Percentiles rank a stretch among this genome's conserved stretches.
These are phyloP conservation scores for Plectosphaerella plurivora DNA, from an alignment of 2,329 filamentous ascomycete species.

Conservation along the genomic window DNA sequence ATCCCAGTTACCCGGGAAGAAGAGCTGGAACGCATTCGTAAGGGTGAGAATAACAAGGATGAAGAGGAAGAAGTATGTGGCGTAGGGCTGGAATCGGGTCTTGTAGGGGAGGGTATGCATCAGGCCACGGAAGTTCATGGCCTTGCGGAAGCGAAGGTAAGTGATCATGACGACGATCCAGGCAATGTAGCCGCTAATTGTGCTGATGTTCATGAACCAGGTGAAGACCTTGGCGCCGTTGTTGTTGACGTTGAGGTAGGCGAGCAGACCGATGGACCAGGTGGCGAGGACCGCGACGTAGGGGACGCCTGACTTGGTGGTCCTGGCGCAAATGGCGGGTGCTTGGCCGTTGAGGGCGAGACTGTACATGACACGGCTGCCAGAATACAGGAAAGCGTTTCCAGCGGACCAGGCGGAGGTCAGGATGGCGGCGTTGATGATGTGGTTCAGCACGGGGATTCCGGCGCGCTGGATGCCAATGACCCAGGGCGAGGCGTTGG, in stretches of 20 bases:
- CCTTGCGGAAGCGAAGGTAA: conserved; percentile 55
- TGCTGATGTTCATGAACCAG: conserved; percentile 70
- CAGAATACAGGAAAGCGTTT: conserved; percentile 61
- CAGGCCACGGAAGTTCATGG: conserved; percentile 48
- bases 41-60: conserved; percentile 59
- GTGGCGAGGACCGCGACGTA: conserved; percentile 49
- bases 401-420: conserved; percentile 62
- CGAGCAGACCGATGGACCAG: conserved; percentile 58
- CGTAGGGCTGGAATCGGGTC: conserved; percentile 56
- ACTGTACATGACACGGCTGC: conserved; percentile 65
- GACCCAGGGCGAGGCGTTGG: conserved; percentile 59
- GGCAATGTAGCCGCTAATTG: conserved; percentile 54
- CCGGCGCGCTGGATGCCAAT: conserved; percentile 63
- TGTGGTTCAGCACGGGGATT: conserved; percentile 58
- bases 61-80: conserved; percentile 55
- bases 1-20: conserved; percentile 62
- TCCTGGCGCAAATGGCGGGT: conserved; percentile 54
- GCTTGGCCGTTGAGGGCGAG: conserved; percentile 65
- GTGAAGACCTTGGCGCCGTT: conserved; percentile 61
- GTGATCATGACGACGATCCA: conserved; percentile 57
- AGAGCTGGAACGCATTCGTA: conserved; percentile 72
- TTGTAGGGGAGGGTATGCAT: conserved; percentile 45
- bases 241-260: conserved; percentile 64
- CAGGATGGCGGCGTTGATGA: conserved; percentile 65
- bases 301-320: conserved; percentile 58